A percentile compares a stretch with the other conserved stretches of the same genome.
phyloP scores from a whole-genome alignment of 163 green algal genomes.

The Chlorella variabilis region DNA sequence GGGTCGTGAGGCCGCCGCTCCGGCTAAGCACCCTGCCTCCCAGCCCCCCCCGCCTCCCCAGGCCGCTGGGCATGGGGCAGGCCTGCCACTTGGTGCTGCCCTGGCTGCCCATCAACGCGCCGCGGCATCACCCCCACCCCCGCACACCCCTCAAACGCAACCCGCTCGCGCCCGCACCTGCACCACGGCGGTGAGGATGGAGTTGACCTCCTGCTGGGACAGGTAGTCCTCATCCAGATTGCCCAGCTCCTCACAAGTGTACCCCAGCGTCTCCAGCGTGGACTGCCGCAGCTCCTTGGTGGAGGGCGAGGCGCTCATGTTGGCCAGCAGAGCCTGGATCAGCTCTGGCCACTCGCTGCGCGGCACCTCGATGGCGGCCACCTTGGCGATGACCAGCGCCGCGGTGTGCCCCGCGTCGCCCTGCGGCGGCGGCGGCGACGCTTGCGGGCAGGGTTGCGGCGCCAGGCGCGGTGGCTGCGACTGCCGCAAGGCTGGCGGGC shows the following conservation, averaged over 20 bases:
- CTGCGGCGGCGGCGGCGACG: not conserved
- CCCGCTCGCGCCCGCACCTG: too few relatives aligned
- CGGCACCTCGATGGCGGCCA: constrained; percentile 94
- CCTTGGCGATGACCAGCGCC: constrained; percentile 94
- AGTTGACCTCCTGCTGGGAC: constrained; percentile 91
- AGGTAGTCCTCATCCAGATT: constrained; percentile 83
- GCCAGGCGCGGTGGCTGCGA: too few relatives aligned
- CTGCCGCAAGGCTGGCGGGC: too few relatives aligned
- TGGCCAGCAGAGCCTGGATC: constrained; percentile 81
- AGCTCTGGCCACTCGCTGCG: constrained; percentile 87
- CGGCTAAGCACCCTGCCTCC: too few relatives aligned
- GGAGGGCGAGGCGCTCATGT: constrained; percentile 70
- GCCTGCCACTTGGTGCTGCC: too few relatives aligned
- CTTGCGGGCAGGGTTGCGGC: not conserved
- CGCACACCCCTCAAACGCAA: too few relatives aligned
- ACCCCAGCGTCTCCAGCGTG: constrained; percentile 94
- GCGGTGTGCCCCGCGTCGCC: constrained; percentile 81
- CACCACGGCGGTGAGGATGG: constrained; percentile 96
- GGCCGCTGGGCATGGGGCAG: too few relatives aligned
- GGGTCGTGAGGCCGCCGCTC: too few relatives aligned
- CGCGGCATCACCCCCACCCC: too few relatives aligned
- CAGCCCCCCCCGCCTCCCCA: too few relatives aligned
- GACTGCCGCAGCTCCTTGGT: constrained; percentile 73
- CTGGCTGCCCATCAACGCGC: too few relatives aligned
- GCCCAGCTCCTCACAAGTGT: constrained; percentile 97